Conservation (phyloP, 768 basidiomycete species). For the Scleroderma citrinum region DNA sequence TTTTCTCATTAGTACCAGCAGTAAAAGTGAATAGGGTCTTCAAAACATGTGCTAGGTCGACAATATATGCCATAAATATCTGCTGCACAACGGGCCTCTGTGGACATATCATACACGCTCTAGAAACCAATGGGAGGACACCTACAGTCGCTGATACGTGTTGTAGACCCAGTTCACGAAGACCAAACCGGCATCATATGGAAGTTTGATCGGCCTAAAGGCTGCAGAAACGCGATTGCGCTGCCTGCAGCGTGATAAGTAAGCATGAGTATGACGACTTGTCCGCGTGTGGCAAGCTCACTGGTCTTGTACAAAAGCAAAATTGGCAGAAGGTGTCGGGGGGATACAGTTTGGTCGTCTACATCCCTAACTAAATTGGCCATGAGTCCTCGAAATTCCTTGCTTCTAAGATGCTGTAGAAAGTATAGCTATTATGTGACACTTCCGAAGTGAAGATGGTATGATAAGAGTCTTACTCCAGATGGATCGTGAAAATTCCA, state of each 20-base stretch:
- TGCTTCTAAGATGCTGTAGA: not conserved
- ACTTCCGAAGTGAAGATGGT: not conserved
- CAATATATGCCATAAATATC: not conserved
- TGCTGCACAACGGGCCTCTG: too few species aligned
- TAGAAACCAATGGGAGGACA: not conserved
- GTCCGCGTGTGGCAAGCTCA: not conserved
- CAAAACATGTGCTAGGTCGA: not conserved
- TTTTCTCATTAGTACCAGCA: not conserved
- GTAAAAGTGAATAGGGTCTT: not conserved
- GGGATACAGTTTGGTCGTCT: too few species aligned
- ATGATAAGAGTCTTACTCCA: not conserved
- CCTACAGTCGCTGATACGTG: constrained; percentile 2
- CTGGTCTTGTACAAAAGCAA: too few species aligned
- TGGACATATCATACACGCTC: too few species aligned
- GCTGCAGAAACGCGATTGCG: not conserved
- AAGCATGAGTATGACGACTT: too few species aligned
- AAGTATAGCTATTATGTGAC: not conserved
- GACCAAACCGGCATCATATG: not conserved
- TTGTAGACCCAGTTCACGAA: constrained; percentile 1
- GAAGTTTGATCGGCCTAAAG: too few species aligned
- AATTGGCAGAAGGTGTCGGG: not conserved
- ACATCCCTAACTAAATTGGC: not conserved
- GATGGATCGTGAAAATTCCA: constrained; percentile 16
- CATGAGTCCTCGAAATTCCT: not conserved
- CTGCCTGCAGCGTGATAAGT: not conserved